Evolutionary conservation across 2,329 filamentous ascomycete genomes (phyloP).

Genomic region (Tolypocladium paradoxum): DNA sequence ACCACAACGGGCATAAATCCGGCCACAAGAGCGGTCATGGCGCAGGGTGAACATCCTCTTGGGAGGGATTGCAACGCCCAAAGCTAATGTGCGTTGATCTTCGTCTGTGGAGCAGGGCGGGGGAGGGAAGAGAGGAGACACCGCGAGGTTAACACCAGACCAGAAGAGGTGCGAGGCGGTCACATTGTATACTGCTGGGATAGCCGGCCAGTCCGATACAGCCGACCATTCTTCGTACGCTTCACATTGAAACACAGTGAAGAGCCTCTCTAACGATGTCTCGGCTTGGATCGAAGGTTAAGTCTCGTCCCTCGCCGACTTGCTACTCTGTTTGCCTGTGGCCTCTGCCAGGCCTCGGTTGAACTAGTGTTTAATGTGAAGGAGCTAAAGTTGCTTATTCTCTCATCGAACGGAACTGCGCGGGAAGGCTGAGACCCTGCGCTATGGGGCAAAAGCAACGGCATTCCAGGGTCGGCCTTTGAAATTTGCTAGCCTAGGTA

Average conservation of each 20-base stretch:
- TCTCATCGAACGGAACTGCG: neutral
- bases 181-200: neutral
- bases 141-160: neutral
- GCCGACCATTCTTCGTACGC: neutral
- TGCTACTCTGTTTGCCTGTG: neutral
- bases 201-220: neutral
- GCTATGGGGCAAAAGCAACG: neutral
- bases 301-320: neutral
- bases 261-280: neutral
- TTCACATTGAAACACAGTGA: neutral
- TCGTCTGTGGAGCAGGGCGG: neutral
- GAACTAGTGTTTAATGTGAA: neutral
- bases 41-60: neutral
- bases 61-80: neutral
- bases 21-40: neutral
- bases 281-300: neutral
- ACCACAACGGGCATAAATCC: neutral
- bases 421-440: neutral
- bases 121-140: neutral
- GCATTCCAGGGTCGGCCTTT: neutral
- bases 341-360: neutral
- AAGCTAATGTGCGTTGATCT: neutral
- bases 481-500: neutral
- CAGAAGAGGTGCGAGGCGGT: neutral
- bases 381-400: slow-evolving; percentile 1